A percentile compares a stretch with the other conserved stretches of the same genome.
Evolutionary conservation across 2,329 filamentous ascomycete genomes (phyloP).

Genomic region (Clonostachys rosea): DNA sequence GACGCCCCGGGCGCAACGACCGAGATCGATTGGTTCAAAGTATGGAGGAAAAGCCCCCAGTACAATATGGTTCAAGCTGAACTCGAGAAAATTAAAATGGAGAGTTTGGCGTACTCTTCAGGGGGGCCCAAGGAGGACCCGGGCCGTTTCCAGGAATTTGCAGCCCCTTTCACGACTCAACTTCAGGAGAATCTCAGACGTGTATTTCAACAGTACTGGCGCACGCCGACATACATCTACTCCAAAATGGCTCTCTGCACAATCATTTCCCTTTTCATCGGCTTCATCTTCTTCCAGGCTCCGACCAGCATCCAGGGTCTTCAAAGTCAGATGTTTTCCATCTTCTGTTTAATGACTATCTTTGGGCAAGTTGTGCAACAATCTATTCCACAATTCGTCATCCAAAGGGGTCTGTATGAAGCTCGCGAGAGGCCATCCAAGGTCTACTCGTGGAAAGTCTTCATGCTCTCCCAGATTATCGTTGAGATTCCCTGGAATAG

Average conservation of each 20-base stretch:
- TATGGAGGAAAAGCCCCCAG: constrained; percentile 48
- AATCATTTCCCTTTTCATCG: constrained; percentile 68
- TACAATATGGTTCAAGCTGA: constrained; percentile 22
- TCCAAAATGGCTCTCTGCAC: constrained; percentile 68
- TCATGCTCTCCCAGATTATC: constrained; percentile 76
- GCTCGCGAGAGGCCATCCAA: constrained; percentile 80
- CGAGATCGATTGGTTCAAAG: constrained; percentile 62
- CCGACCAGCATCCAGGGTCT: constrained; percentile 70
- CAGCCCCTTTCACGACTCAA: constrained; percentile 67
- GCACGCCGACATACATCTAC: constrained; percentile 84
- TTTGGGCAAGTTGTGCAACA: constrained; percentile 77
- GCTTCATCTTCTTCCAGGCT: constrained; percentile 73
- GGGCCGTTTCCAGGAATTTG: constrained; percentile 67
- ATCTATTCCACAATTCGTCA: constrained; percentile 82
- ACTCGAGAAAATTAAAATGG: neutral
- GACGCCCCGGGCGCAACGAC: constrained; percentile 24
- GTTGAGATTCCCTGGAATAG: constrained; percentile 85
- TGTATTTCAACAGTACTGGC: constrained; percentile 90
- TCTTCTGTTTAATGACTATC: constrained; percentile 79
- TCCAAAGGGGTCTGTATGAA: constrained; percentile 77
- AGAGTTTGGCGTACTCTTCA: neutral
- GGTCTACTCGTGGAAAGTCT: constrained; percentile 79
- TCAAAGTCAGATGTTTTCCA: constrained; percentile 80
- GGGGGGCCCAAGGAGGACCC: constrained; percentile 28
- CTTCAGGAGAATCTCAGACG: constrained; percentile 63